A percentile compares a stretch with the other conserved stretches of the same genome.
Conservation (phyloP, 2,329 filamentous ascomycete genomes). For the Trichoderma aggressivum region DNA sequence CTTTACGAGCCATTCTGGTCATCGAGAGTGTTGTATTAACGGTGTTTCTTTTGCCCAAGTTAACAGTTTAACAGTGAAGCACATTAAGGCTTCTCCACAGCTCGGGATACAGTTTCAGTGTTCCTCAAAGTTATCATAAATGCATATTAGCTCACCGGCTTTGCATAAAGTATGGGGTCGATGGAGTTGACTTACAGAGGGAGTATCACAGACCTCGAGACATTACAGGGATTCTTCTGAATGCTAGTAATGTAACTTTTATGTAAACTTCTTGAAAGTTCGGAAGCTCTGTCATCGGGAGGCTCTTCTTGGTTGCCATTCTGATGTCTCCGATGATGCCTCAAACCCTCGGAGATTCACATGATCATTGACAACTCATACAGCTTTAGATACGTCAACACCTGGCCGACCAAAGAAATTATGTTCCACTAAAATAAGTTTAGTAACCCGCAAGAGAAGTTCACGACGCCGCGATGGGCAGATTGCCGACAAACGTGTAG, state of each 20-base stretch:
- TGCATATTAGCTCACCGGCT: neutral
- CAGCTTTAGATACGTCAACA: neutral
- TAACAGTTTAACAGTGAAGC: neutral
- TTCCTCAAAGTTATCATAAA: neutral
- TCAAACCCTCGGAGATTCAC: neutral
- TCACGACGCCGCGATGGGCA: neutral
- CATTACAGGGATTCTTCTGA: neutral
- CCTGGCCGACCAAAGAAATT: neutral
- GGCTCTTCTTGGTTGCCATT: neutral
- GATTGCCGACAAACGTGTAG: neutral
- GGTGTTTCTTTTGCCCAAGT: neutral
- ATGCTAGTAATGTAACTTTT: neutral
- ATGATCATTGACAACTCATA: neutral
- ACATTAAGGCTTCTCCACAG: neutral
- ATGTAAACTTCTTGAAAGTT: neutral
- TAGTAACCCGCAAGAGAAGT: too few relatives aligned
- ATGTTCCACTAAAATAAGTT: too few relatives aligned
- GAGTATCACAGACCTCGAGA: neutral
- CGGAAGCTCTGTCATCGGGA: neutral
- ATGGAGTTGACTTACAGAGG: neutral
- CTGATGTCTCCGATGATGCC: neutral
- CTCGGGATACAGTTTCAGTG: neutral
- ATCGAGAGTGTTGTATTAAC: neutral
- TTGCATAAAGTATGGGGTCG: neutral
- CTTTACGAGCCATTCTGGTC: neutral